Conservation (phyloP, 345 rosid species). For the Eucalyptus caleyi region DNA sequence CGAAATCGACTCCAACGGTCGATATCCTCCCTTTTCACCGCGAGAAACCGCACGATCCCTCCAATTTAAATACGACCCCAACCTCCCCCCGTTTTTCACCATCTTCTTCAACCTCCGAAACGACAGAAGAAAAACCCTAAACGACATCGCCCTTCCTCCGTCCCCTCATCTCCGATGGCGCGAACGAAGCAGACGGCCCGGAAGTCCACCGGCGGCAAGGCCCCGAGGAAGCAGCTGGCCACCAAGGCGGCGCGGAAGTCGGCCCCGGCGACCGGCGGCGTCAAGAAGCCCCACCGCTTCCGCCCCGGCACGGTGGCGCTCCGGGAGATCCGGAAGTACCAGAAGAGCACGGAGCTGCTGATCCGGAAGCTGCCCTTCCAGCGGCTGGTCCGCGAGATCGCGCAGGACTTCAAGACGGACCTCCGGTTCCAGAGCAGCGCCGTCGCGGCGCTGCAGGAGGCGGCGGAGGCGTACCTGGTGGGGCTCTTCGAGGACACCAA, state of each 20-base stretch:
- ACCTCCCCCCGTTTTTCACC: fast-evolving
- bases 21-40: neutral
- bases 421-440: neutral
- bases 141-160: neutral
- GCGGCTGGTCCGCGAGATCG: neutral
- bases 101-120: neutral
- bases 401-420: neutral
- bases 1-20: neutral
- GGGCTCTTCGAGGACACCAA: neutral
- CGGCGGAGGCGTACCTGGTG: neutral
- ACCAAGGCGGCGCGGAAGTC: neutral
- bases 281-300: neutral
- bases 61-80: neutral
- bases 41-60: neutral
- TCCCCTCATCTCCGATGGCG: neutral
- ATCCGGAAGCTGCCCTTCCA: neutral
- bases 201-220: neutral
- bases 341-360: neutral
- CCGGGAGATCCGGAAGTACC: neutral
- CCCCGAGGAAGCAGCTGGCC: neutral
- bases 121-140: neutral
- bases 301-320: slow-evolving; percentile 1
- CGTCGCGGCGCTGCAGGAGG: neutral
- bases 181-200: neutral
- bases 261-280: neutral